phyloP scores from a whole-genome alignment of 2,329 filamentous ascomycete genomes.

The Pseudopyrenochaeta lycopersici region DNA sequence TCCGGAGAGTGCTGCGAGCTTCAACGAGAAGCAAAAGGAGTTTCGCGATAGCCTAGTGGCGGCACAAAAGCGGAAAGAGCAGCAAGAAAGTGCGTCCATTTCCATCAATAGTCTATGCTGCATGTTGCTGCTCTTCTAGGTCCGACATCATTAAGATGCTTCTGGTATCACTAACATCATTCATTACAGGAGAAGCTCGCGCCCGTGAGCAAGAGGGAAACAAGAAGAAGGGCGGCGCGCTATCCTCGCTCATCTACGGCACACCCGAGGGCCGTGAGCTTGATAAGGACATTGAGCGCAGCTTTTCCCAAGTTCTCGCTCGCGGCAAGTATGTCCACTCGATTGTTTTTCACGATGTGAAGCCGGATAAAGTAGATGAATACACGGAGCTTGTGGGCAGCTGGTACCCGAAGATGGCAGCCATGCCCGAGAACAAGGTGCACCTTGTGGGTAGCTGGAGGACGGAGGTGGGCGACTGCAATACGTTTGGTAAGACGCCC shows the following conservation, averaged over 20 bases:
- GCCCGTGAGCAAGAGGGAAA: slow-evolving; percentile 68
- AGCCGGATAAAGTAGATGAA: slow-evolving; percentile 94
- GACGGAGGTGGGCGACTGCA: slow-evolving; percentile 95
- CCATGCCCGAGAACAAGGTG: slow-evolving; percentile 87
- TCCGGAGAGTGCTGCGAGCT: slow-evolving; percentile 74
- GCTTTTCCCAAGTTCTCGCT: slow-evolving; percentile 93
- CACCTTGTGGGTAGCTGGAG: slow-evolving; percentile 97
- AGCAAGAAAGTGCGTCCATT: slow-evolving; percentile 81
- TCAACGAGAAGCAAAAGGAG: slow-evolving; percentile 83
- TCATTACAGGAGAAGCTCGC: slow-evolving; percentile 62
- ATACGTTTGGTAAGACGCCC: slow-evolving; percentile 83
- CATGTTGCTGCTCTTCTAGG: slow-evolving; percentile 39
- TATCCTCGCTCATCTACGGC: slow-evolving; percentile 93
- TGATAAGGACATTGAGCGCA: slow-evolving; percentile 94
- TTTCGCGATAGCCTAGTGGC: slow-evolving; percentile 85
- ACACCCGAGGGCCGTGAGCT: slow-evolving; percentile 94
- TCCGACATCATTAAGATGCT: slow-evolving; percentile 37
- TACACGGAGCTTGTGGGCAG: slow-evolving; percentile 88
- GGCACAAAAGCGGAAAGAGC: slow-evolving; percentile 77
- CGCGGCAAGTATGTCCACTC: slow-evolving; percentile 98
- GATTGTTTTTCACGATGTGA: slow-evolving; percentile 95
- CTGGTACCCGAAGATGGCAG: slow-evolving; percentile 93
- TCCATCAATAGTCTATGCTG: slow-evolving; percentile 53
- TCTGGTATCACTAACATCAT: slow-evolving; percentile 66
- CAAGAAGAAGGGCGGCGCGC: slow-evolving; percentile 70